A percentile compares a stretch with the other conserved stretches of the same genome.
phyloP scores from a whole-genome alignment of 495 filamentous ascomycete genomes.

The Tuber umbilicatum region DNA sequence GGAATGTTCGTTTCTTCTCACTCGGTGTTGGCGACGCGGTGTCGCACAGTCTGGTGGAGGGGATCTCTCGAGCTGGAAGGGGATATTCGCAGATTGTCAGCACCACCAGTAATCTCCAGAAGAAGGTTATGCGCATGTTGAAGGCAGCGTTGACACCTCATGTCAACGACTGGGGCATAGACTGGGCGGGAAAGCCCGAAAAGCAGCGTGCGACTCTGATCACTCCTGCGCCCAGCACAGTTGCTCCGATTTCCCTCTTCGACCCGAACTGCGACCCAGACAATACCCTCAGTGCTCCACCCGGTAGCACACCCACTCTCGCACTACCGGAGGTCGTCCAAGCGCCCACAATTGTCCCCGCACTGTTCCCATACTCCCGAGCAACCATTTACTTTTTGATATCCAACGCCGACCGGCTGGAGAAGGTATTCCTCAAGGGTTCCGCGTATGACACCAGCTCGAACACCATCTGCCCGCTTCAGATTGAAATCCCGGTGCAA shows the following conservation, averaged over 20 bases:
- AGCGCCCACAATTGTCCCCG: constrained; percentile 55
- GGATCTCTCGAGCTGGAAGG: constrained; percentile 59
- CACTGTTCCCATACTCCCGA: constrained; percentile 59
- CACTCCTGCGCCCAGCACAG: constrained; percentile 10
- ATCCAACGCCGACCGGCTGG: constrained; percentile 46
- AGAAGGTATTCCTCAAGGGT: constrained; percentile 53
- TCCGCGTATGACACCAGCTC: constrained; percentile 44
- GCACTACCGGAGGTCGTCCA: constrained; percentile 53
- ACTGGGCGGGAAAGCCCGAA: constrained; percentile 17
- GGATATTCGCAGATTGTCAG: constrained; percentile 60
- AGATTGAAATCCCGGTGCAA: constrained; percentile 58
- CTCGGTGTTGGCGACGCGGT: constrained; percentile 59
- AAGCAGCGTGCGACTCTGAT: constrained; percentile 49
- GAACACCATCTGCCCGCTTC: constrained; percentile 50
- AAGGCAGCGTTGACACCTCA: constrained; percentile 59
- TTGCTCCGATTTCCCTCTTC: constrained; percentile 49
- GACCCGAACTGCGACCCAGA: constrained; percentile 45
- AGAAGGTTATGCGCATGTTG: constrained; percentile 63
- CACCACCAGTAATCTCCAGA: constrained; percentile 47
- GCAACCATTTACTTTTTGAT: constrained; percentile 59
- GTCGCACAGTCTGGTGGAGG: constrained; percentile 61
- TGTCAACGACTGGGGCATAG: constrained; percentile 45
- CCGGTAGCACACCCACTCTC: constrained; percentile 45
- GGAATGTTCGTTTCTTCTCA: constrained; percentile 56
- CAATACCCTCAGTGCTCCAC: constrained; percentile 43